Evolutionary conservation across 2,329 filamentous ascomycete species (phyloP).

Genomic region (Aureobasidium sp.): DNA sequence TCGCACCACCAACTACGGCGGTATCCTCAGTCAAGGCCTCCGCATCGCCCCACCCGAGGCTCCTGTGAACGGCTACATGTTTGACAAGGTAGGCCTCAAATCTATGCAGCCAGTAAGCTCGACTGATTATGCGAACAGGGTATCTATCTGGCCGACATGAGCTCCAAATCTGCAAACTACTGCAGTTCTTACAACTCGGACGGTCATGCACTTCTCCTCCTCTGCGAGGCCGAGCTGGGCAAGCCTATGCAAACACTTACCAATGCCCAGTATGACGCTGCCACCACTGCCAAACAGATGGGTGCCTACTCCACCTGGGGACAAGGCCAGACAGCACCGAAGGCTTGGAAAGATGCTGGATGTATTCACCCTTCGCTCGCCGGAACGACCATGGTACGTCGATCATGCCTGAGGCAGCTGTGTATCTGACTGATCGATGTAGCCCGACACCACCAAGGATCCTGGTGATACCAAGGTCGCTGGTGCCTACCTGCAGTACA

Average conservation of each 20-base stretch:
- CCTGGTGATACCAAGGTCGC: constrained; percentile 20
- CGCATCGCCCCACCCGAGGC: constrained; percentile 85
- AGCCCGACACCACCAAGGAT: constrained; percentile 23
- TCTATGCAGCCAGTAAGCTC: no score
- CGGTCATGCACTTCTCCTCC: constrained; percentile 65
- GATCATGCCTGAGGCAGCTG: background rate
- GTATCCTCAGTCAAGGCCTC: constrained; percentile 79
- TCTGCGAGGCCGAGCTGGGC: constrained; percentile 80
- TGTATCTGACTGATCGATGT: background rate
- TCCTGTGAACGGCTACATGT: constrained; percentile 60
- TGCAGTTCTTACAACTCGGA: constrained; percentile 52
- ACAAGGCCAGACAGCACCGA: constrained; percentile 57
- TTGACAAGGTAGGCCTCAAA: constrained; percentile 52
- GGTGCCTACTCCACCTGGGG: constrained; percentile 65
- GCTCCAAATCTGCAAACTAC: constrained; percentile 74
- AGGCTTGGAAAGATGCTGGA: constrained; percentile 67
- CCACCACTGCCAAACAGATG: constrained; percentile 51
- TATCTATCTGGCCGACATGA: constrained; percentile 81
- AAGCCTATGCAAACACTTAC: constrained; percentile 62
- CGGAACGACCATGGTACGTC: constrained; percentile 62
- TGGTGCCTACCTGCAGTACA: constrained; percentile 53
- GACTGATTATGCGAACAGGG: constrained; percentile 35
- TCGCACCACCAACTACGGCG: constrained; percentile 74
- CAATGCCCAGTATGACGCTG: constrained; percentile 55
- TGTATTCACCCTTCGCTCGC: constrained; percentile 57